These are phyloP conservation scores for Gossypium longicalyx DNA, from an alignment of 345 rosid genomes.

Conservation along the genomic window DNA sequence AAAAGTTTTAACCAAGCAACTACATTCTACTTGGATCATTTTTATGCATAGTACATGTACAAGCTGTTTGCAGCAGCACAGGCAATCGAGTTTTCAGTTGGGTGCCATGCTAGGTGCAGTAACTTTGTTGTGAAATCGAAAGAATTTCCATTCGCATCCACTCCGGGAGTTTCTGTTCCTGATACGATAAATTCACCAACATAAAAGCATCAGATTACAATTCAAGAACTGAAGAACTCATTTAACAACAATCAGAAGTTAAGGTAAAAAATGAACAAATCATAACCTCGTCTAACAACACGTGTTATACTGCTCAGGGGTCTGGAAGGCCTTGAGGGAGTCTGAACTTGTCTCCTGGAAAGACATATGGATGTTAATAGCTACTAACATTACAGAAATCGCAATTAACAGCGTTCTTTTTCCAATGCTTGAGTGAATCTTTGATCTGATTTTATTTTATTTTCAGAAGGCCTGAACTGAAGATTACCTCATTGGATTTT, in stretches of 20 bases:
- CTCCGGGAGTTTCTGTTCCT: slow-evolving; percentile 74
- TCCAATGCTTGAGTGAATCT: not conserved
- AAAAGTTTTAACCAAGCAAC: slow-evolving; percentile 30
- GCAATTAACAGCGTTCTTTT: not conserved
- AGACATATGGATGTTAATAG: slow-evolving; percentile 9
- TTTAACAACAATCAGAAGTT: slow-evolving; percentile 3
- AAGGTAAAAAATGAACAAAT: not conserved
- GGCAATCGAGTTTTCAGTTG: slow-evolving; percentile 88
- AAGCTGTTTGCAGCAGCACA: slow-evolving; percentile 99
- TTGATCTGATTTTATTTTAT: not conserved
- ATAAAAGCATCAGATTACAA: not conserved
- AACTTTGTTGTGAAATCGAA: slow-evolving; percentile 84
- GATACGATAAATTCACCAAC: slow-evolving; percentile 9
- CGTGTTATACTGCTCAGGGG: slow-evolving; percentile 88
- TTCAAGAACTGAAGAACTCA: not conserved
- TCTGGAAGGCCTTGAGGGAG: slow-evolving; percentile 90
- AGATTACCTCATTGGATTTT: slow-evolving; percentile 92
- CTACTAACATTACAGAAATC: not conserved
- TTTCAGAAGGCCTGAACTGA: not conserved
- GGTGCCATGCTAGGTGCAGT: slow-evolving; percentile 99
- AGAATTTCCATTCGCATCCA: slow-evolving; percentile 87
- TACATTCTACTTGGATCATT: slow-evolving; percentile 22
- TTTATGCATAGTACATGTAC: slow-evolving; percentile 97
- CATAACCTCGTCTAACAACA: slow-evolving; percentile 85
- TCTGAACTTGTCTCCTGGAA: slow-evolving; percentile 80